These are phyloP conservation scores for Melaleuca quinquenervia DNA, from an alignment of 345 rosid species.

Conservation along the genomic window DNA sequence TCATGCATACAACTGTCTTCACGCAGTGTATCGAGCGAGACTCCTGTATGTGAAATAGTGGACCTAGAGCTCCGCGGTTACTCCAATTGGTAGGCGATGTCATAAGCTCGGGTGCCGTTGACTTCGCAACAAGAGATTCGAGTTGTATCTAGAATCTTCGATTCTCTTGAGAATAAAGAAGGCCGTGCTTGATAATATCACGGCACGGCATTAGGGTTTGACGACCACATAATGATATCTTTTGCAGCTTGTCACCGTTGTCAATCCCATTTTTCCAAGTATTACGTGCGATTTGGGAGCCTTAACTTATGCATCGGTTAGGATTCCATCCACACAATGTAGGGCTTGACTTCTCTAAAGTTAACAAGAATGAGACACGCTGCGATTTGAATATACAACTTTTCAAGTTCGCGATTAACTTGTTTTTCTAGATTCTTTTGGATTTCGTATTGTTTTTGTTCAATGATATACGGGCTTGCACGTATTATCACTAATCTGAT, in stretches of 20 bases:
- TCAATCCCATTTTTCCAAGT: background rate
- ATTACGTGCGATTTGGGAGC: background rate
- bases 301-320: background rate
- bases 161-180: background rate
- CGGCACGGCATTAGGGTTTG: background rate
- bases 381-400: too few species aligned
- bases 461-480: too few species aligned
- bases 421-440: too few species aligned
- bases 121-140: background rate
- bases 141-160: rapidly evolving
- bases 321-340: background rate
- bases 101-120: background rate
- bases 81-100: background rate
- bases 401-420: too few species aligned
- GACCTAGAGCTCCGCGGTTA: background rate
- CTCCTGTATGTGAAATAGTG: background rate
- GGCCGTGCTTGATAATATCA: background rate
- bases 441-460: too few species aligned
- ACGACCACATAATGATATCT: background rate
- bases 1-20: too few species aligned
- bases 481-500: background rate
- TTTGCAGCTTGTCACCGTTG: rapidly evolving
- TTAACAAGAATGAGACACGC: too few species aligned
- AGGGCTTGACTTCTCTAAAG: background rate
- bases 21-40: too few species aligned